phyloP scores from a whole-genome alignment of 2,329 filamentous ascomycete genomes.

The Aureobasidium sp. region DNA sequence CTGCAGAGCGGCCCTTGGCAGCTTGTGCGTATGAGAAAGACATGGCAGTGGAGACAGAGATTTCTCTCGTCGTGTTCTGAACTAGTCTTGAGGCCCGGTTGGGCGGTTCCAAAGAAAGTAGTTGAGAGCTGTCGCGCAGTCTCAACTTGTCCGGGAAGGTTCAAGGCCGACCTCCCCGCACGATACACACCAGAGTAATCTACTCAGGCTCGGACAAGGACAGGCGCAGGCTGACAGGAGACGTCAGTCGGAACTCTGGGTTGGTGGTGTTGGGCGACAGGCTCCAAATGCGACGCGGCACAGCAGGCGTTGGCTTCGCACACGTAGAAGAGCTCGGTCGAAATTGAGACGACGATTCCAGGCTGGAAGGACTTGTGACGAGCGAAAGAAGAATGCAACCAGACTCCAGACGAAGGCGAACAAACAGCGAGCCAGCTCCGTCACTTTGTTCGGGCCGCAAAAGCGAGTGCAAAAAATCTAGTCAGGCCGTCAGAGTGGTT shows the following conservation, averaged over 20 bases:
- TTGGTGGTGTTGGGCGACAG: not conserved
- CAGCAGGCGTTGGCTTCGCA: conserved; percentile 5
- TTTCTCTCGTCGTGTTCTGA: conserved; percentile 65
- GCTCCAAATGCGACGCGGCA: conserved; percentile 2
- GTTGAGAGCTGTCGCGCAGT: conserved; percentile 14
- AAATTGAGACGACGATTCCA: not conserved
- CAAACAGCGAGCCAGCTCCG: conserved; percentile 11
- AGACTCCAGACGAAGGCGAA: conserved; percentile 10
- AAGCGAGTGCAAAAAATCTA: conserved; percentile 8
- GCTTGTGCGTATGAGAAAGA: conserved; percentile 91
- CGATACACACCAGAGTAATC: conserved; percentile 3
- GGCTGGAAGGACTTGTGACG: not conserved
- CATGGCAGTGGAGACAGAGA: not conserved
- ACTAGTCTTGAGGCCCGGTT: conserved; percentile 60
- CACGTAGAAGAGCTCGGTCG: not conserved
- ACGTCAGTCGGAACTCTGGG: not conserved
- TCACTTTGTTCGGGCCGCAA: conserved; percentile 6
- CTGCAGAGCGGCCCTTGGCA: conserved; percentile 66
- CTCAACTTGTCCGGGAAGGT: conserved; percentile 16
- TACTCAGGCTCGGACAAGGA: not conserved
- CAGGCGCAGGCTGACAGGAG: conserved; percentile 2
- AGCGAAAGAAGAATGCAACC: conserved; percentile 14
- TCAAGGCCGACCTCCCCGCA: conserved; percentile 14
- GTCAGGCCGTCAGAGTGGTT: conserved; percentile 9
- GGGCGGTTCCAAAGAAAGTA: conserved; percentile 10